Percentiles rank a stretch among this genome's conserved stretches.
Conservation (phyloP, 495 filamentous ascomycete species). For the Tetracladium setigerum region DNA sequence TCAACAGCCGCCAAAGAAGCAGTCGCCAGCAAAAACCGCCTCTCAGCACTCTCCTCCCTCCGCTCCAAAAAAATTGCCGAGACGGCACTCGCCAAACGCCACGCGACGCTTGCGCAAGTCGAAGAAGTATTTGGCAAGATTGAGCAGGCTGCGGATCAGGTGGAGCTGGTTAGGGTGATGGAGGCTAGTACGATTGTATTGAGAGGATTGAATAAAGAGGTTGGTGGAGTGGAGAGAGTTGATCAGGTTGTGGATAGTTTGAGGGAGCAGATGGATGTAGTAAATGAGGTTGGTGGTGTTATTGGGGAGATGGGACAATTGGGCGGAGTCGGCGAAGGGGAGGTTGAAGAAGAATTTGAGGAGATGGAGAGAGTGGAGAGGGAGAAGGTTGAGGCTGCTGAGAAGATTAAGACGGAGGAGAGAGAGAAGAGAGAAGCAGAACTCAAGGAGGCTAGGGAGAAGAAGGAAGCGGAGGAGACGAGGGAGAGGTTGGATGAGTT, state of each 20-base stretch:
- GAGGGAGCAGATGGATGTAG: constrained; percentile 70
- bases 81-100: constrained; percentile 56
- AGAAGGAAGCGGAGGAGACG: constrained; percentile 12
- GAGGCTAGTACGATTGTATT: constrained; percentile 66
- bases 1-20: constrained; percentile 56
- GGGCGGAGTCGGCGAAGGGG: constrained; percentile 59
- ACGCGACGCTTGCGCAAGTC: constrained; percentile 66
- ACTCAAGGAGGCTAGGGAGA: constrained; percentile 18
- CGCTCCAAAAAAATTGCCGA: constrained; percentile 76
- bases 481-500: constrained; percentile 28
- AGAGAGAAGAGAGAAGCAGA: constrained; percentile 22
- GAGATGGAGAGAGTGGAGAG: constrained; percentile 62
- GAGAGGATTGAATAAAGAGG: constrained; percentile 60
- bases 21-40: constrained; percentile 59
- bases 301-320: constrained; percentile 51
- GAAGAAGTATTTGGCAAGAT: constrained; percentile 76
- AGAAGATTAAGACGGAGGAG: constrained; percentile 24
- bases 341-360: constrained; percentile 85
- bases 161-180: constrained; percentile 75
- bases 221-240: constrained; percentile 70
- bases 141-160: constrained; percentile 75
- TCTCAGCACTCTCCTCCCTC: constrained; percentile 68
- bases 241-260: constrained; percentile 67
- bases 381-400: constrained; percentile 34
- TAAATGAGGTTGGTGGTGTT: constrained; percentile 73